Evolutionary conservation across 192 early-diverging fungal species (phyloP), one percentile per base, ranked within the genome.

Genomic region (Dissophora ornata): DNA sequence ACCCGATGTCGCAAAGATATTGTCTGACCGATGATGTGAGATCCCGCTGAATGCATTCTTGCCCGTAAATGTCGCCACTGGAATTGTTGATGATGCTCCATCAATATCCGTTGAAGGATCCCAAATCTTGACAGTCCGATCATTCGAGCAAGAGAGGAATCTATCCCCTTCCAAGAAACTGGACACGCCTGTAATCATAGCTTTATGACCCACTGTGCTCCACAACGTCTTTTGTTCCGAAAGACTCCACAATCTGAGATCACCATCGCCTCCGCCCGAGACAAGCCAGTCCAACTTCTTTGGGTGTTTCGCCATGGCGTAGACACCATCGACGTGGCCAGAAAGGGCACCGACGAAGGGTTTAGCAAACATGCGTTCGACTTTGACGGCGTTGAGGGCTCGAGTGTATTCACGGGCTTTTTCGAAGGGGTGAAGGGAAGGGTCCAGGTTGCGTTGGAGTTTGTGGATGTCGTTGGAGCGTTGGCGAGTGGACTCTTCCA

Each of bases 51-150:
- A 96, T 13, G 92, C 86, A 49, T 89, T 80, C 69, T 91, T 89
- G 34, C 93, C 89, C 18, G 88, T 70, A 67, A 91, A 98, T 0
- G 95, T 94, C 10, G 91, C 88, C 13, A 94, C 52, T 4, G 94
- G 89, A 41, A 53, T 16, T 48, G 36, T 82, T 5, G 34, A 53
- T 15, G 36, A 56, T 57, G 30, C 5, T 26, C 8, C 52, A n/a
- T 54, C 50, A 2, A 4, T 10, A 33, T 74, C 80, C 61, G 81
- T 81, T 46, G 80, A 80, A 24, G 84, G 85, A 49, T 91, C 85
- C 97, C 97, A 99, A 45, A 99, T 88, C 80, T 98, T 97, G 58
- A 95, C 93, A 11, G 91, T 91, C 75, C 94, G 96, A 83, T 99
- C 98, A 2, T 91, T 88, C 0, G 96, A 97, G 21, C 94, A 95